phyloP scores from a whole-genome alignment of 257 asterid genomes.

The Salvia hispanica region DNA sequence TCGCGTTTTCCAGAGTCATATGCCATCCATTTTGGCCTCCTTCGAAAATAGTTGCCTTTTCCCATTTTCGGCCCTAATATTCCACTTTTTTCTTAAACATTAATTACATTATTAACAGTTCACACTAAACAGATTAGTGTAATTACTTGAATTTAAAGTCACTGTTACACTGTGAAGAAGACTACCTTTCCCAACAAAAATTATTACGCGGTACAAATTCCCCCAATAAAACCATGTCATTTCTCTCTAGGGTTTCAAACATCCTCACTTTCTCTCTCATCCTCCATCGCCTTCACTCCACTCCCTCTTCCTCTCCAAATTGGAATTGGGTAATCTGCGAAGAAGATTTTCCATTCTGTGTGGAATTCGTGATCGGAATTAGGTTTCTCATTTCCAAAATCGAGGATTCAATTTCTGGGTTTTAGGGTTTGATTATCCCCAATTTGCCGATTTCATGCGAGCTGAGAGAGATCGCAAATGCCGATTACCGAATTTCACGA shows the following conservation, averaged over 20 bases:
- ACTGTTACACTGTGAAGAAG: conserved; percentile 24
- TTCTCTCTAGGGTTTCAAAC: conserved; percentile 42
- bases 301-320: not conserved
- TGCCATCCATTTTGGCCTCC: too few relatives aligned
- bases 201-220: conserved; percentile 49
- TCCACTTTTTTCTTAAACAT: too few relatives aligned
- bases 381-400: too few relatives aligned
- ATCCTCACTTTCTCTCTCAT: conserved; percentile 20
- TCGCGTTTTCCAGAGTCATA: conserved; percentile 29
- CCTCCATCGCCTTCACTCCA: not conserved
- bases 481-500: conserved; percentile 50
- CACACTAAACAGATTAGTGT: conserved; percentile 5
- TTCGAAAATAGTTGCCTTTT: too few relatives aligned
- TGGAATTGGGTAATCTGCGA: not conserved
- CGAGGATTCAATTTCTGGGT: not conserved
- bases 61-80: too few relatives aligned
- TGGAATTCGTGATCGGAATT: too few relatives aligned
- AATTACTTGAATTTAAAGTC: not conserved
- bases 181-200: conserved; percentile 34
- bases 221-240: conserved; percentile 38
- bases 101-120: too few relatives aligned
- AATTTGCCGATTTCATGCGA: conserved; percentile 13
- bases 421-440: not conserved
- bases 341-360: too few relatives aligned
- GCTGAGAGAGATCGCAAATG: conserved; percentile 24